These are phyloP conservation scores for Panellus pusillus DNA, from an alignment of 768 basidiomycete genomes.

Conservation along the genomic window DNA sequence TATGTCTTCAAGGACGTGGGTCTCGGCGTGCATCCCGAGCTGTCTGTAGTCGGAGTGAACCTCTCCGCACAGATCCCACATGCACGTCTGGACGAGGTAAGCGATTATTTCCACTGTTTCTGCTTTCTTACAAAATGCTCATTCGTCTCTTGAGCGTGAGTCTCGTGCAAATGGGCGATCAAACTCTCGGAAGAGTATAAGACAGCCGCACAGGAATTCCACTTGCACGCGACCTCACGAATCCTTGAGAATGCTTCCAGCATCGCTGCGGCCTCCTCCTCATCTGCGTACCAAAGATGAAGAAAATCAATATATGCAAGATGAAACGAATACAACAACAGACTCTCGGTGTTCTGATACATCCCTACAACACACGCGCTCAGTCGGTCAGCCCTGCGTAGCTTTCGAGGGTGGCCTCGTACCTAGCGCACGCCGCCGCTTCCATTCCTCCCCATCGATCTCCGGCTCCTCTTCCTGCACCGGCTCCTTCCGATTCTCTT, in stretches of 20 bases:
- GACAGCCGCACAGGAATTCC: slow-evolving; percentile 55
- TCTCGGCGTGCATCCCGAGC: slow-evolving; percentile 50
- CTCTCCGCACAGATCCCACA: slow-evolving; percentile 58
- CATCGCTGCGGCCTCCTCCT: slow-evolving; percentile 44
- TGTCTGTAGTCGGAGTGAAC: slow-evolving; percentile 36
- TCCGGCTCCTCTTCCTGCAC: slow-evolving; percentile 4
- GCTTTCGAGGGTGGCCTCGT: slow-evolving; percentile 5
- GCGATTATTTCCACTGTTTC: too few relatives aligned
- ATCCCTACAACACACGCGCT: slow-evolving; percentile 12
- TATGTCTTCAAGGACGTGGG: slow-evolving; percentile 47
- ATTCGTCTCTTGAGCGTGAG: slow-evolving; percentile 33
- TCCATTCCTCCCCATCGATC: slow-evolving; percentile 4
- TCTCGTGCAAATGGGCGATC: slow-evolving; percentile 45
- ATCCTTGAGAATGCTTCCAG: slow-evolving; percentile 50
- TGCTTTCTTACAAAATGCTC: not conserved
- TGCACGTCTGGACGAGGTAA: slow-evolving; percentile 33
- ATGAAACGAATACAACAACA: slow-evolving; percentile 13
- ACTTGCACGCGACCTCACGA: slow-evolving; percentile 51
- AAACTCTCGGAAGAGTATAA: slow-evolving; percentile 55
- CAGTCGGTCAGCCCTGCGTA: not conserved
- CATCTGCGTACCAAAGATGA: slow-evolving; percentile 36
- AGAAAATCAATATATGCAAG: slow-evolving; percentile 6
- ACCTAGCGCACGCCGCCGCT: slow-evolving; percentile 18
- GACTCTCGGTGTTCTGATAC: slow-evolving; percentile 22
- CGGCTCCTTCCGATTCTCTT: not conserved